Base-by-base conservation (phyloP, 805 yeast genomes). In the Saccharomycopsis selenospora region DNA sequence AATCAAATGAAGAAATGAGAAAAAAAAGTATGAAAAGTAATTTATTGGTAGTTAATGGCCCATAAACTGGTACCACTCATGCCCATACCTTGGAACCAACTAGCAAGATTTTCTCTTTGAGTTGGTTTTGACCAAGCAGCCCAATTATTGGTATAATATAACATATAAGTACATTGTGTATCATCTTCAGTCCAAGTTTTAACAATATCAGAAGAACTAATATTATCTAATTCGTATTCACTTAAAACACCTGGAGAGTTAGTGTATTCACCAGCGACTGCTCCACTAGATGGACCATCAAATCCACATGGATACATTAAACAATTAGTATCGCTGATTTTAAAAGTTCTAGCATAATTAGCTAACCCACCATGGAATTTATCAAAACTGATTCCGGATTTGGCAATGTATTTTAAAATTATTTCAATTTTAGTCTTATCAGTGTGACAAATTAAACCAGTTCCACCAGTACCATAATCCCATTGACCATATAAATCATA, bases 281-380 rank as follows among this genome's bases (percentile, higher is more conserved):
- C 46, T 20, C 27, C 27, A 43, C 46, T 30, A 23, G n/a, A 3
- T 18, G 46, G 40, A 4, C 46, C 45, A 25, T 11, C 23, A 14
- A 26, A 42, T 11, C 36, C 36, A 26, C 45, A 42, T n/a, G 45
- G 45, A 27, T 10, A 11, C 27, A 14, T 8, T 20, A 25, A 25
- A 29, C 45, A 42, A 26, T 42, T 26, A 4, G 45, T 25, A 13
- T 18, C 23, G 3, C 20, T n/a, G 5, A 42, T 20, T 29, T 42
- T 13, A 24, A n/a, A 42, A n/a, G 45, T 42, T 42, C 45, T 26
- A 28, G 45, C 45, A 18, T 42, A 42, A 42, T 42, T 42, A 29
- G 36, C 45, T 27, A 42, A 42, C 4, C 45, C 45, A 26, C 45
- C 45, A 28, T 42, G 45, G n/a, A 42, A 42, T 28, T 42, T 25